A percentile compares a stretch with the other conserved stretches of the same genome.
Evolutionary conservation across 352 stramenopile species (phyloP).

Genomic region (Phytophthora niederhauseri): DNA sequence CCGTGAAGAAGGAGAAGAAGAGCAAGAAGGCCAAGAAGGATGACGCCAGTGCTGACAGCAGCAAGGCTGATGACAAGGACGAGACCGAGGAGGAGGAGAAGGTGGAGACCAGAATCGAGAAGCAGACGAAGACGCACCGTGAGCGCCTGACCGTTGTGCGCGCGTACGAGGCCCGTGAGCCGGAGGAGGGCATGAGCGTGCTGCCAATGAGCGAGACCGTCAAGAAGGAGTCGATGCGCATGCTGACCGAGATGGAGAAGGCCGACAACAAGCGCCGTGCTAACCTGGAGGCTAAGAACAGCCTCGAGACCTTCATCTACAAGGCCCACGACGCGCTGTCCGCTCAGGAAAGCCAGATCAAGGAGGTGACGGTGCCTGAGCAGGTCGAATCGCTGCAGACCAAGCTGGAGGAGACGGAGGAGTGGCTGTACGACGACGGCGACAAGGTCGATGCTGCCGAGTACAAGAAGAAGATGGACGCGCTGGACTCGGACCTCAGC

Average conservation of each 20-base stretch:
- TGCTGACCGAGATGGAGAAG: conserved; percentile 71
- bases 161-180: conserved; percentile 40
- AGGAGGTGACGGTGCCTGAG: conserved; percentile 82
- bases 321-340: conserved; percentile 89
- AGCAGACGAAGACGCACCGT: conserved; percentile 92
- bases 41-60: conserved; percentile 37
- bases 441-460: conserved; percentile 85
- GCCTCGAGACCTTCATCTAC: conserved; percentile 95
- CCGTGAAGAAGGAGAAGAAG: conserved; percentile 69
- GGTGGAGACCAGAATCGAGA: conserved; percentile 66
- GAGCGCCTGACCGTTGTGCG: conserved; percentile 68
- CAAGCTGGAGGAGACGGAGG: conserved; percentile 83
- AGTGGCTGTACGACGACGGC: conserved; percentile 95
- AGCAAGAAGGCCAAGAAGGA: conserved; percentile 54
- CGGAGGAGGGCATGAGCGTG: conserved; percentile 50
- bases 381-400: conserved; percentile 83
- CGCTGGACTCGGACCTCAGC: conserved; percentile 80
- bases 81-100: conserved; percentile 46
- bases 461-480: conserved; percentile 88
- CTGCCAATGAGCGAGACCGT: conserved; percentile 64
- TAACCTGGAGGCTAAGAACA: conserved; percentile 91
- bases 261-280: conserved; percentile 71
- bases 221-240: conserved; percentile 73
- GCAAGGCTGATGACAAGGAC: conserved; percentile 46
- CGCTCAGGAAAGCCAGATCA: conserved; percentile 74